Evolutionary conservation across 2,329 filamentous ascomycete species (phyloP), one percentile per base, ranked within the genome.

Genomic region (Trichoderma hamatum): DNA sequence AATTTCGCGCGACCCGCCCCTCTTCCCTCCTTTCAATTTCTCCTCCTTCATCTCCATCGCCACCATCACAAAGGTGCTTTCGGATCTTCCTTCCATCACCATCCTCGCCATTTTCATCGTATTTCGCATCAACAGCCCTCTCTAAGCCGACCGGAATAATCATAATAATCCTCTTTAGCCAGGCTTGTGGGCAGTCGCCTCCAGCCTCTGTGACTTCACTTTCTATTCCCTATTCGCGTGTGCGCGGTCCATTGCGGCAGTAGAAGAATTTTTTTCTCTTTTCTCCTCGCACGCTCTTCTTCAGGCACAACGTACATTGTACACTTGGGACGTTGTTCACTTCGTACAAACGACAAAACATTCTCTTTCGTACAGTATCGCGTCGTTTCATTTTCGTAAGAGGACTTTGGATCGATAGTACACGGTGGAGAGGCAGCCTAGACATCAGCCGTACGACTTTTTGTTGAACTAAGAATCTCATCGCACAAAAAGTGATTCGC

Each of bases 201-300:
- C 62, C 55, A 68, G 68, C 49, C 55, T 64, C 54, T 67, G 72
- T 73, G 71, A 73, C 63, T 54, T 26, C 46, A 24, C 10, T 24
- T 52, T 58, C 52, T 69, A 11, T 32, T 58, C 39, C 39, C 39
- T 28, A 49, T n/a, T 49, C 71, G 66, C 69, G 68, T 70, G 36
- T 54, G 49, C 68, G 62, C 63, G 61, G 61, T 71, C 67, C 67
- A 56, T 67, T 69, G 64, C 66, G 67, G 69, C 69, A 73, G 72
- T 73, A 73, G 71, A 73, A 72, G 71, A 71, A 46, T 65, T 60
- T 60, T 54, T 68, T 60, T 54, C 63, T 49, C 67, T 67, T 62
- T 63, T 60, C 65, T 52, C 70, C 52, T 70, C 55, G 39, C 39
- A 64, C 70, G 66, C 71, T 49, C 68, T 62, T 59, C 43, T 36